Conservation (phyloP, 23 red algal genomes). For the Gracilaria caudata region DNA sequence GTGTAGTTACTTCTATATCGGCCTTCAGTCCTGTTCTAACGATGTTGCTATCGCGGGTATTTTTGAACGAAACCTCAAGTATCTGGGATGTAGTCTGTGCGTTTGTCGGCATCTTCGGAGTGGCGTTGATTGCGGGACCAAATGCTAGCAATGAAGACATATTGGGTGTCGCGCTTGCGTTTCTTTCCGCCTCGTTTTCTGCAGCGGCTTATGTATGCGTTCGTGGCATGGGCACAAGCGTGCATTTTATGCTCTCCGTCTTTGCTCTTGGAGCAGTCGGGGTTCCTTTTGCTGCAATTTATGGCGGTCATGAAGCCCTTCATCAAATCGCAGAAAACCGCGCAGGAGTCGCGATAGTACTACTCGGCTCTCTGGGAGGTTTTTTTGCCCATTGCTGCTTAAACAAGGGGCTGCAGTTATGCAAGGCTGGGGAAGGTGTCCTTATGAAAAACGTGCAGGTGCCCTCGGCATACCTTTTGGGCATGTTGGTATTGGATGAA, state of each 20-base stretch:
- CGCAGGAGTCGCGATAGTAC: background rate
- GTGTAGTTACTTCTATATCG: slow-evolving; percentile 19
- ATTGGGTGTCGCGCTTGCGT: background rate
- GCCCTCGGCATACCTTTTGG: slow-evolving; percentile 25
- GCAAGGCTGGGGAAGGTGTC: slow-evolving; percentile 11
- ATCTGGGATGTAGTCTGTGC: slow-evolving; percentile 11
- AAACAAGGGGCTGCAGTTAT: slow-evolving; percentile 32
- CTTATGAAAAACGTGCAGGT: slow-evolving; percentile 25
- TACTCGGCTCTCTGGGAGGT: background rate
- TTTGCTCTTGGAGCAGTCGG: slow-evolving; percentile 22
- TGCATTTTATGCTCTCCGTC: slow-evolving; percentile 44
- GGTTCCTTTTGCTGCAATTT: background rate
- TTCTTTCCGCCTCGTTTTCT: slow-evolving; percentile 6
- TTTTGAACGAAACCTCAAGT: slow-evolving; percentile 34
- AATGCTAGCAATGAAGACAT: slow-evolving; percentile 1
- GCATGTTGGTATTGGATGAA: slow-evolving; percentile 18
- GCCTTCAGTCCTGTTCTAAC: slow-evolving; percentile 15
- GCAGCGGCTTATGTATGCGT: slow-evolving; percentile 46
- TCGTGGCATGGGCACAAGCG: slow-evolving; percentile 9
- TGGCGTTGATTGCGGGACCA: slow-evolving; percentile 4
- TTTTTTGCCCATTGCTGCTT: slow-evolving; percentile 35
- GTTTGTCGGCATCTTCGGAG: slow-evolving; percentile 6
- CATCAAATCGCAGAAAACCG: slow-evolving; percentile 10
- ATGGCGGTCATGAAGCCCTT: background rate
- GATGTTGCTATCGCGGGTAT: slow-evolving; percentile 14